Percentiles rank a stretch among this genome's conserved stretches.
phyloP scores from a whole-genome alignment of 2,329 filamentous ascomycete genomes.

The Monilinia laxa region DNA sequence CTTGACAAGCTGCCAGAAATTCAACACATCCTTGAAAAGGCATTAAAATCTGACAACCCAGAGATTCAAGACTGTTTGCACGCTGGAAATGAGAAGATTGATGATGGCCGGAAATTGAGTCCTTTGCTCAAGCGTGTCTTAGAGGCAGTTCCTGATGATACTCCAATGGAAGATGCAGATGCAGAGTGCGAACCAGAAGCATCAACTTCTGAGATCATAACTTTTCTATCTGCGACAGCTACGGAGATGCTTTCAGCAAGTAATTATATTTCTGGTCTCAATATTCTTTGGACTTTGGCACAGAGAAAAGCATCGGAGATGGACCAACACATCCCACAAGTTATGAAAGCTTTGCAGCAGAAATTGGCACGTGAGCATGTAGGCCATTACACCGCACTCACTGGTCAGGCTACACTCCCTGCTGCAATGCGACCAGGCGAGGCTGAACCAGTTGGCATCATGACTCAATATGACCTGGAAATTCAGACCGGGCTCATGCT shows the following conservation, averaged over 20 bases:
- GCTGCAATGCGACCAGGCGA: slow-evolving; percentile 45
- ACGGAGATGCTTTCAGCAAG: slow-evolving; percentile 80
- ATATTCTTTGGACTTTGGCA: slow-evolving; percentile 88
- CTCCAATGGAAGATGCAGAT: slow-evolving; percentile 71
- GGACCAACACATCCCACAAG: slow-evolving; percentile 78
- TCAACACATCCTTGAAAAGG: slow-evolving; percentile 87
- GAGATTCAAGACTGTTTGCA: slow-evolving; percentile 95
- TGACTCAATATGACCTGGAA: slow-evolving; percentile 76
- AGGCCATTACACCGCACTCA: slow-evolving; percentile 64
- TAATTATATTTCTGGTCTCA: slow-evolving; percentile 85
- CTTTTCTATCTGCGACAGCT: slow-evolving; percentile 79
- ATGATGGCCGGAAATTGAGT: slow-evolving; percentile 68
- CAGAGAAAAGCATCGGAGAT: slow-evolving; percentile 82
- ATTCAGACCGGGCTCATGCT: slow-evolving; percentile 90
- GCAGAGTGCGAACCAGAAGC: slow-evolving; percentile 81
- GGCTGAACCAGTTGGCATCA: slow-evolving; percentile 54
- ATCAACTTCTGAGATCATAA: slow-evolving; percentile 82
- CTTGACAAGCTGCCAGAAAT: slow-evolving; percentile 71
- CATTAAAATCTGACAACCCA: slow-evolving; percentile 80
- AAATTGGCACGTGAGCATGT: slow-evolving; percentile 95
- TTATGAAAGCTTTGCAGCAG: slow-evolving; percentile 91
- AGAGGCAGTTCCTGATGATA: slow-evolving; percentile 80
- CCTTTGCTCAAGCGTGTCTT: slow-evolving; percentile 80
- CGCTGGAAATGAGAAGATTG: slow-evolving; percentile 65
- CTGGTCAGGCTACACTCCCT: slow-evolving; percentile 48